Conservation (phyloP, 495 filamentous ascomycete genomes). For the Halenospora varia region DNA sequence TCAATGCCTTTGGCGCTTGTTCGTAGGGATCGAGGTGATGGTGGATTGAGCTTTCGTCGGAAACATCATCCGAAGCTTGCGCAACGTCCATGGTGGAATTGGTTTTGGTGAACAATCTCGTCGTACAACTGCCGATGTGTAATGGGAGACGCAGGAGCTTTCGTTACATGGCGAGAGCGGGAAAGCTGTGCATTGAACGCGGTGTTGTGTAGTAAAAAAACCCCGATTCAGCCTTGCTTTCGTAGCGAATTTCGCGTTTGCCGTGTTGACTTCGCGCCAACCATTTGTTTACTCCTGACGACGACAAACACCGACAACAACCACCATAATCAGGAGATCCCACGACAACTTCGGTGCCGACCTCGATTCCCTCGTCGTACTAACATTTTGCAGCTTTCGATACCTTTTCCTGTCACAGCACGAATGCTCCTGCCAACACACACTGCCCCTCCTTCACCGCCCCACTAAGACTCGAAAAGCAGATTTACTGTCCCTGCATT, state of each 20-base stretch:
- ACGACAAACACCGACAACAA: conserved; percentile 14
- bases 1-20: conserved; percentile 61
- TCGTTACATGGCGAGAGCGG: too few relatives aligned
- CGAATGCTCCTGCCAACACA: conserved; percentile 16
- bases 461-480: conserved; percentile 16
- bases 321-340: conserved; percentile 13
- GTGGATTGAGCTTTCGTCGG: background rate
- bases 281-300: conserved; percentile 18
- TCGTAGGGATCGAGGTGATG: conserved; percentile 60
- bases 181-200: too few relatives aligned
- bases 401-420: background rate
- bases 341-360: conserved; percentile 7
- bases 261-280: conserved; percentile 23
- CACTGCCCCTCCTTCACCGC: conserved; percentile 26
- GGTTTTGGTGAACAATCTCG: too few relatives aligned
- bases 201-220: background rate
- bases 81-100: background rate
- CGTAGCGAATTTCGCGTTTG: conserved; percentile 12
- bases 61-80: too few relatives aligned
- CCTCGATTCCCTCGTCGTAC: background rate
- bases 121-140: too few relatives aligned
- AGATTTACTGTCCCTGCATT: conserved; percentile 18
- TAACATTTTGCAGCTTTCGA: background rate
- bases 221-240: background rate
- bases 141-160: too few relatives aligned